Percentiles rank a stretch among this genome's conserved stretches.
phyloP scores from a whole-genome alignment of 2,329 filamentous ascomycete species.

The Verticillium isaacii region DNA sequence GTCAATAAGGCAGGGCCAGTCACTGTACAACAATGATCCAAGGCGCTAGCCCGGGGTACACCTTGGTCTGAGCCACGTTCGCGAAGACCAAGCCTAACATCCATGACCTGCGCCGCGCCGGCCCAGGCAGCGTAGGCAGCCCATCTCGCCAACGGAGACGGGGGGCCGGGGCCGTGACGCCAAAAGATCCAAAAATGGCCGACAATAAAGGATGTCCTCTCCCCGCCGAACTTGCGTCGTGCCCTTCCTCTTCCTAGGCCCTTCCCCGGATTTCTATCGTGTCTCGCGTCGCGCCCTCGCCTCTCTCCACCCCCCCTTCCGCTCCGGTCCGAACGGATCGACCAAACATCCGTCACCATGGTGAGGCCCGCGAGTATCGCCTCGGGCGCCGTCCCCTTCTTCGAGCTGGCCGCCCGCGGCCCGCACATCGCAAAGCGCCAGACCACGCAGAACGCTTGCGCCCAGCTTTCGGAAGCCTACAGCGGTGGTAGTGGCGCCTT shows the following conservation, averaged over 20 bases:
- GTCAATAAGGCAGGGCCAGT: background rate
- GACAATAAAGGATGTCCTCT: conserved; percentile 1
- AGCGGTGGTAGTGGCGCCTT: background rate
- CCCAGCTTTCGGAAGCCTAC: conserved; percentile 1
- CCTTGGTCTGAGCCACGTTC: conserved; percentile 3
- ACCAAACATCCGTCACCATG: background rate
- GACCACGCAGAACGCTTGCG: background rate
- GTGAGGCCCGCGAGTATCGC: background rate
- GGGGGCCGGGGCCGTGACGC: background rate
- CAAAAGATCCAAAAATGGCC: background rate
- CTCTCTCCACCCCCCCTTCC: background rate
- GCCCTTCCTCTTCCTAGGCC: background rate
- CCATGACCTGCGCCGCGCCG: conserved; percentile 1
- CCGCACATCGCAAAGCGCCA: conserved; percentile 1
- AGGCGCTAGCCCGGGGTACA: background rate
- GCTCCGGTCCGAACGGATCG: background rate
- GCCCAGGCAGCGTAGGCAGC: background rate
- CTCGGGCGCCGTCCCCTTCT: background rate
- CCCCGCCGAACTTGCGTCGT: background rate
- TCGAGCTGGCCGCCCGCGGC: background rate
- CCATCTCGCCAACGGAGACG: background rate
- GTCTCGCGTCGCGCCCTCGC: background rate
- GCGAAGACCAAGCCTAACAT: background rate
- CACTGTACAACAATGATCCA: background rate
- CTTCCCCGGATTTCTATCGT: background rate